A percentile compares a stretch with the other conserved stretches of the same genome.
Conservation (phyloP, 176 grass and related monocot species). For the Eleusine indica region DNA sequence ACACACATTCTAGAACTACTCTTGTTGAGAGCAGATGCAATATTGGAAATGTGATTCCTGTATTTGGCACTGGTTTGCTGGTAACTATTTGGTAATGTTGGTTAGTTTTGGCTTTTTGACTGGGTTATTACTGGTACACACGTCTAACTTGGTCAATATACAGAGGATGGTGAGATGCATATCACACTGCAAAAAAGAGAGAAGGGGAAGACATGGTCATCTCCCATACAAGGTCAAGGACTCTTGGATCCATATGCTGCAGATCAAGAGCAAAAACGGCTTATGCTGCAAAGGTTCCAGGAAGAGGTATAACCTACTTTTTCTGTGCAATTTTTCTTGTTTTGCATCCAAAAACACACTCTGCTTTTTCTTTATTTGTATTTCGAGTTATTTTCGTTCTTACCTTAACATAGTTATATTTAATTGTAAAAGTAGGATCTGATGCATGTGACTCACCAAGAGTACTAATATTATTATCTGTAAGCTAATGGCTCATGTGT, state of each 20-base stretch:
- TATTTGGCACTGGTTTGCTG: background rate
- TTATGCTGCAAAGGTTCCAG: slow-evolving; percentile 99
- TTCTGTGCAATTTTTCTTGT: slow-evolving; percentile 6
- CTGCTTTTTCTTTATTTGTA: background rate
- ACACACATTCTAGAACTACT: background rate
- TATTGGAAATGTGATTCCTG: background rate
- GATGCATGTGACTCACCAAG: background rate
- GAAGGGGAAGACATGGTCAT: slow-evolving; percentile 86
- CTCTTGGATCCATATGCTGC: slow-evolving; percentile 70
- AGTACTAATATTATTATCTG: background rate
- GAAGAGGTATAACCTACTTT: slow-evolving; percentile 80
- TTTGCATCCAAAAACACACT: background rate
- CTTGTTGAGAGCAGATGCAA: too few species aligned
- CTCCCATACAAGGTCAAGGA: slow-evolving; percentile 92
- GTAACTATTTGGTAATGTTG: background rate
- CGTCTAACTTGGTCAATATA: slow-evolving; percentile 11
- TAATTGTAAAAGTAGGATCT: background rate
- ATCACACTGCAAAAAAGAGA: slow-evolving; percentile 97
- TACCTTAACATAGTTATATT: background rate
- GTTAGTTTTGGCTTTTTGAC: too few species aligned
- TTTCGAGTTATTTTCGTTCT: background rate
- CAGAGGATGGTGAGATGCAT: slow-evolving; percentile 91
- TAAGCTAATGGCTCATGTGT: background rate
- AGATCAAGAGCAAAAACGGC: slow-evolving; percentile 94
- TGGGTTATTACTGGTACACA: background rate